Evolutionary conservation across 306 rosid genomes (phyloP), one percentile per base, ranked within the genome.

Genomic region (Rosa persica): DNA sequence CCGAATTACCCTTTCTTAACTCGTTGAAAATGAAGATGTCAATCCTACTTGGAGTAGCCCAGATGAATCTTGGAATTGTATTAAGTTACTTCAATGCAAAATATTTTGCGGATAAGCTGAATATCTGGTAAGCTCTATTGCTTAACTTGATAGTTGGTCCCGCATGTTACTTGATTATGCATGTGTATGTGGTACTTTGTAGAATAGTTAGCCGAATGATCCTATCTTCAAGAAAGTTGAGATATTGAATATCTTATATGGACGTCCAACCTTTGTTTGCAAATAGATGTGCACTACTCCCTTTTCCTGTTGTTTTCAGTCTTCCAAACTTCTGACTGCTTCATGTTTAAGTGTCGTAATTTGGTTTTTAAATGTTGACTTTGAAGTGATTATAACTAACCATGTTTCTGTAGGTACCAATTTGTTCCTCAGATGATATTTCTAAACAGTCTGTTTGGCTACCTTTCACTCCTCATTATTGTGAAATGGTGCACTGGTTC

Each of bases 401-500:
- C 47, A 40, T 76, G 40, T 46, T 38, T 54, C 72, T 86, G 85
- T 85, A 94, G 97, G 98, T 89, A 87, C 88, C 95, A 89, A 80
- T 87, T 93, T 80, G 84, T 91, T 82, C 97, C 97, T 61, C 91
- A 93, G 87, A 78, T 93, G 57, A 91, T 93, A 69, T 93, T 91
- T 87, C 87, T 93, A 77, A 93, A 93, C 85, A 82, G 93, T 83
- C 78, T 93, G 78, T 93, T 89, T 69, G 98, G 97, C 76, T 93
- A 93, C 81, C 90, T 93, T 15, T 87, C 98, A 72, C 89, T 93
- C 67, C 97, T 93, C 69, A 88, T 93, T 67, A 80, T 93, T 79
- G 82, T 88, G 75, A 93, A 91, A 89, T 91, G 98, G 98, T 80
- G 87, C 86, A 89, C 89, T 76, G 98, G 98, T 70, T 93, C 98